These are phyloP conservation scores for Corylus americana DNA, from an alignment of 306 rosid genomes.

Conservation along the genomic window DNA sequence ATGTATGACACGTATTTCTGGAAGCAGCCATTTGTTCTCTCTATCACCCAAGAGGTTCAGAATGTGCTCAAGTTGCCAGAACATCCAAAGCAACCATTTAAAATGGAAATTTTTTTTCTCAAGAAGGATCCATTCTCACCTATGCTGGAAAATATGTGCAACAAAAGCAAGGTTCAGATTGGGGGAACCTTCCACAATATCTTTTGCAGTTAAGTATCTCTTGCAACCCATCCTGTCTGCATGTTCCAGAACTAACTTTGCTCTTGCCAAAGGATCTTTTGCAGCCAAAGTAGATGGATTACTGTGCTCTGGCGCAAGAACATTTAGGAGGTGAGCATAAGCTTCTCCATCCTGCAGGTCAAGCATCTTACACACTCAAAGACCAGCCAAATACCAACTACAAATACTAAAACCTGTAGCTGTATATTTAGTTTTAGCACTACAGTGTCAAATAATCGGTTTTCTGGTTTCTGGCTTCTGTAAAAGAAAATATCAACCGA, in stretches of 20 bases:
- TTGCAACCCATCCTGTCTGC: conserved; percentile 97
- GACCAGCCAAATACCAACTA: conserved; percentile 7
- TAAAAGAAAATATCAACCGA: background rate
- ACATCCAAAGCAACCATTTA: background rate
- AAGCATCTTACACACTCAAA: conserved; percentile 26
- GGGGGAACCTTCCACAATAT: conserved; percentile 96
- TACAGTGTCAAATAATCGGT: background rate
- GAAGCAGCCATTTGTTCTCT: background rate
- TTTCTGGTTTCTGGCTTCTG: background rate
- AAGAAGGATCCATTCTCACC: conserved; percentile 53
- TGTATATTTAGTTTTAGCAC: background rate
- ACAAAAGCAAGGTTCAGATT: conserved; percentile 97
- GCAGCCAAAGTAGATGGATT: conserved; percentile 69
- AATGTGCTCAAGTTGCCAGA: background rate
- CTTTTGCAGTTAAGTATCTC: conserved; percentile 87
- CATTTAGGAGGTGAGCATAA: conserved; percentile 85
- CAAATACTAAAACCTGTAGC: background rate
- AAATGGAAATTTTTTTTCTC: conserved; percentile 4
- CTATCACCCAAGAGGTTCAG: background rate
- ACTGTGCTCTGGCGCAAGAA: conserved; percentile 91
- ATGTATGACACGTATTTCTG: background rate
- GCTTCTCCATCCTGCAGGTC: conserved; percentile 87
- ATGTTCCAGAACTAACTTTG: conserved; percentile 87
- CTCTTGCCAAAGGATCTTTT: conserved; percentile 74
- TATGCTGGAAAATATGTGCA: conserved; percentile 92